Evolutionary conservation across 108 stramenopile species (phyloP).

Genomic region (Stephanodiscus minutulus): DNA sequence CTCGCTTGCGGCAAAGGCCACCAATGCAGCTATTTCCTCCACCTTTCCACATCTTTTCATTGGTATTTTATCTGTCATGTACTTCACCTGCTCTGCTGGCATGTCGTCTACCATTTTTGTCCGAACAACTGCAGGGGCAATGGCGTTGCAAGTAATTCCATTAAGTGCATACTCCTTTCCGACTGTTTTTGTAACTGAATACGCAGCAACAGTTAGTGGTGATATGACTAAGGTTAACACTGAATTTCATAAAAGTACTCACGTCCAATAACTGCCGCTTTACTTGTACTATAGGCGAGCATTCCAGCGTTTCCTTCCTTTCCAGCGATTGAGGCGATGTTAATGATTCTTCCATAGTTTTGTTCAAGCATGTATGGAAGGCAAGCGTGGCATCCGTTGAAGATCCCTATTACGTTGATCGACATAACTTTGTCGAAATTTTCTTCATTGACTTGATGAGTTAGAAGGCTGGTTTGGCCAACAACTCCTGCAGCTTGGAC

Average conservation of each 20-base stretch:
- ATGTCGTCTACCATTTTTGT: constrained; percentile 74
- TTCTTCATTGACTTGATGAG: constrained; percentile 49
- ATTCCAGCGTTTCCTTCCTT: constrained; percentile 76
- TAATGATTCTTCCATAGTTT: constrained; percentile 66
- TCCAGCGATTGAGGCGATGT: constrained; percentile 71
- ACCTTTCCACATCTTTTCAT: constrained; percentile 68
- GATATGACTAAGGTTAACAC: too few species aligned
- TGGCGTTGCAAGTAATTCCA: constrained; percentile 73
- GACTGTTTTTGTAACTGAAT: constrained; percentile 74
- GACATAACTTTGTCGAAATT: constrained; percentile 62
- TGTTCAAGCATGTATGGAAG: constrained; percentile 65
- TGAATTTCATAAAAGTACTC: too few species aligned
- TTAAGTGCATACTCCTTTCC: constrained; percentile 77
- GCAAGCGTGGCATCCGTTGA: constrained; percentile 60
- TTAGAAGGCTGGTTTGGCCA: constrained; percentile 51
- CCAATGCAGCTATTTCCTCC: constrained; percentile 60
- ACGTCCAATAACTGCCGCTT: constrained; percentile 77
- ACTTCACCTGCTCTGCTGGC: constrained; percentile 66
- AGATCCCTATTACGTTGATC: constrained; percentile 62
- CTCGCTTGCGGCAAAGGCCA: constrained; percentile 54
- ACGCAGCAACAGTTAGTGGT: too few species aligned
- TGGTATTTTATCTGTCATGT: constrained; percentile 76
- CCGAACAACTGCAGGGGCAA: constrained; percentile 71
- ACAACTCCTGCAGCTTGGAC: constrained; percentile 66
- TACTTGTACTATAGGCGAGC: constrained; percentile 67